Percentiles rank a stretch among this genome's conserved stretches.
phyloP scores from a whole-genome alignment of 805 yeast genomes.

The Ogataea haglerorum region DNA sequence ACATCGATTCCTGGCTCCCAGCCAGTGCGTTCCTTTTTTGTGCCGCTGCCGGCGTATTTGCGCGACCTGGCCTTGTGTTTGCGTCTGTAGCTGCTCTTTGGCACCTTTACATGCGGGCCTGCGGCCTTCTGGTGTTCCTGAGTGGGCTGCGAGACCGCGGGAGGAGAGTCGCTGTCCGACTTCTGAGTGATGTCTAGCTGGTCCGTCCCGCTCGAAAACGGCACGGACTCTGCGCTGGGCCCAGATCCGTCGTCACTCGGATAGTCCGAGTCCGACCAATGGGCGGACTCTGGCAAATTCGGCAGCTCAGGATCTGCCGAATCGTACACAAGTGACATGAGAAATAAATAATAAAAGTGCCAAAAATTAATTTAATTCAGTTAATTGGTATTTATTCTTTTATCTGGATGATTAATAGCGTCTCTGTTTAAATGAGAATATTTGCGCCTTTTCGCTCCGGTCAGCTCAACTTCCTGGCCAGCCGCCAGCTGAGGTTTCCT shows the following conservation, averaged over 20 bases:
- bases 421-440: neutral
- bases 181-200: neutral
- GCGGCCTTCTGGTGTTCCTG: slow-evolving; percentile 5
- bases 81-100: neutral
- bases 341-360: neutral
- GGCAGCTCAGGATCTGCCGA: slow-evolving; percentile 42
- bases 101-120: neutral
- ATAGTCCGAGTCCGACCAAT: slow-evolving; percentile 33
- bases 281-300: slow-evolving; percentile 34
- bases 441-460: neutral
- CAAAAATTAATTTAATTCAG: too few species aligned
- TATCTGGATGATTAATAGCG: neutral
- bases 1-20: slow-evolving; percentile 63
- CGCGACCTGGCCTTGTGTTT: slow-evolving; percentile 19
- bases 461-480: neutral
- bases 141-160: slow-evolving; percentile 2
- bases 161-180: neutral
- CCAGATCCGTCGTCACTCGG: slow-evolving; percentile 13
- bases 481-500: neutral
- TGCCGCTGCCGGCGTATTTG: slow-evolving; percentile 36
- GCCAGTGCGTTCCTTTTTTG: slow-evolving; percentile 41
- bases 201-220: neutral
- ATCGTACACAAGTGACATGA: slow-evolving; percentile 28
- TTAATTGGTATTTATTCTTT: too few species aligned
- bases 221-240: neutral